These are phyloP conservation scores for Pleurotus citrinopileatus DNA, from an alignment of 768 basidiomycete genomes.

Conservation along the genomic window DNA sequence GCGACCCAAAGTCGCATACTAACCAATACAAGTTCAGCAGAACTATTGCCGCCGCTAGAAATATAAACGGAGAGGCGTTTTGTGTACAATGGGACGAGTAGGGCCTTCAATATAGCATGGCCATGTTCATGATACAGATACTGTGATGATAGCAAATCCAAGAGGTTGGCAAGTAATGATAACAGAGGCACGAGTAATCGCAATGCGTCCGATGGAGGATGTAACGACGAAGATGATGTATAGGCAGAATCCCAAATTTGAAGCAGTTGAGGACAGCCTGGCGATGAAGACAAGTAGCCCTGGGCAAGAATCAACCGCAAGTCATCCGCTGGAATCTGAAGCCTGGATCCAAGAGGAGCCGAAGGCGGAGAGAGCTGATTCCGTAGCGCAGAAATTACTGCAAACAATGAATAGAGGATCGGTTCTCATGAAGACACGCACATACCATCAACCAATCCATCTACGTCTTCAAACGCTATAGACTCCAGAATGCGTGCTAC, in stretches of 20 bases:
- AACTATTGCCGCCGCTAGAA: conserved; percentile 36
- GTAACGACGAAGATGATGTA: background rate
- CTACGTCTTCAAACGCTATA: conserved; percentile 3
- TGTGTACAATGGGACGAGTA: conserved; percentile 55
- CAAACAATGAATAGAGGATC: background rate
- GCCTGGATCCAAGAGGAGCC: conserved; percentile 42
- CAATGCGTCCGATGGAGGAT: background rate
- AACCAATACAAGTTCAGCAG: conserved; percentile 65
- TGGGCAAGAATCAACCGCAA: conserved; percentile 56
- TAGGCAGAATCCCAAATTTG: conserved; percentile 61
- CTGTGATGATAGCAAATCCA: conserved; percentile 63
- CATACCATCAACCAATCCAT: conserved; percentile 37
- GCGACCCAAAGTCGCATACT: conserved; percentile 62
- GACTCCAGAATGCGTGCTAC: background rate
- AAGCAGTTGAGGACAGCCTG: conserved; percentile 62
- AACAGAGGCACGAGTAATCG: conserved; percentile 41
- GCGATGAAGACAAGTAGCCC: conserved; percentile 57
- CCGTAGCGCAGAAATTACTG: conserved; percentile 51
- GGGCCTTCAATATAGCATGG: conserved; percentile 54
- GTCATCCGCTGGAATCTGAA: conserved; percentile 49
- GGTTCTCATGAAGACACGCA: background rate
- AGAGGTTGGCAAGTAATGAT: conserved; percentile 54
- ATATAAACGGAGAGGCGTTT: conserved; percentile 62
- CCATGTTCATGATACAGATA: conserved; percentile 67
- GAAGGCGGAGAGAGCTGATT: conserved; percentile 49